These are phyloP conservation scores for Aphelidium insulamus DNA, from an alignment of 371 early-diverging fungal species.

Conservation along the genomic window DNA sequence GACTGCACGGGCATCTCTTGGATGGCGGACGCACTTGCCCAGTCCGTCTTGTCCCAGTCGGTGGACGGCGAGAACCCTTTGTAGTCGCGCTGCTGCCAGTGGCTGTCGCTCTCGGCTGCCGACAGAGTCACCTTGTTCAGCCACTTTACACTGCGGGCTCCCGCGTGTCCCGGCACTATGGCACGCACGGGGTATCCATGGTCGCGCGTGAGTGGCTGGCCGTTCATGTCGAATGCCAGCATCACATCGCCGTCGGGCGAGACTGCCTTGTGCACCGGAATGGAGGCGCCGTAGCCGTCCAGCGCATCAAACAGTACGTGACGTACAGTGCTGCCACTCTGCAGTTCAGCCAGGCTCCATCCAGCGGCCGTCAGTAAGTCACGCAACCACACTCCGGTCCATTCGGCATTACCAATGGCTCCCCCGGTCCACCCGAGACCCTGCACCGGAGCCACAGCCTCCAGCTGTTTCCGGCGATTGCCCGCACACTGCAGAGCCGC, in stretches of 20 bases:
- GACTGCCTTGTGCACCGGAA: slow-evolving; percentile 41
- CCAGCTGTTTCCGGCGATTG: slow-evolving; percentile 56
- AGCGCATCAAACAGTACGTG: slow-evolving; percentile 44
- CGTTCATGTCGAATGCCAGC: slow-evolving; percentile 77
- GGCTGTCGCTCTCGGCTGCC: slow-evolving; percentile 30
- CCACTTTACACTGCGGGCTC: slow-evolving; percentile 69
- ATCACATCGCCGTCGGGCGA: slow-evolving; percentile 44
- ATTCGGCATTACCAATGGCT: slow-evolving; percentile 50
- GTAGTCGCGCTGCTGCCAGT: slow-evolving; percentile 61
- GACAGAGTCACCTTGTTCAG: slow-evolving; percentile 30
- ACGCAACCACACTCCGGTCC: slow-evolving; percentile 51
- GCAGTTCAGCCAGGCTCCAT: slow-evolving; percentile 10
- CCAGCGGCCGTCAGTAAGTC: slow-evolving; percentile 42
- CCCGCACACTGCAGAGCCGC: slow-evolving; percentile 55
- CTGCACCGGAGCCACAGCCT: slow-evolving; percentile 41
- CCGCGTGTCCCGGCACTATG: slow-evolving; percentile 66
- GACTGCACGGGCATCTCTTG: slow-evolving; percentile 47
- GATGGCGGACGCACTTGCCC: slow-evolving; percentile 21
- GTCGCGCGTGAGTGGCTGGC: slow-evolving; percentile 38
- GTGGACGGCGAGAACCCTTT: slow-evolving; percentile 43
- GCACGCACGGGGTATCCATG: slow-evolving; percentile 62
- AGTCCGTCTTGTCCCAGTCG: slow-evolving; percentile 10
- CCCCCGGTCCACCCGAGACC: slow-evolving; percentile 54
- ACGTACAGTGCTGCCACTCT: slow-evolving; percentile 10
- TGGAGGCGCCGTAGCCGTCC: slow-evolving; percentile 57